Evolutionary conservation across 495 filamentous ascomycete genomes (phyloP).

Genomic region (Sphaerosporella brunnea): DNA sequence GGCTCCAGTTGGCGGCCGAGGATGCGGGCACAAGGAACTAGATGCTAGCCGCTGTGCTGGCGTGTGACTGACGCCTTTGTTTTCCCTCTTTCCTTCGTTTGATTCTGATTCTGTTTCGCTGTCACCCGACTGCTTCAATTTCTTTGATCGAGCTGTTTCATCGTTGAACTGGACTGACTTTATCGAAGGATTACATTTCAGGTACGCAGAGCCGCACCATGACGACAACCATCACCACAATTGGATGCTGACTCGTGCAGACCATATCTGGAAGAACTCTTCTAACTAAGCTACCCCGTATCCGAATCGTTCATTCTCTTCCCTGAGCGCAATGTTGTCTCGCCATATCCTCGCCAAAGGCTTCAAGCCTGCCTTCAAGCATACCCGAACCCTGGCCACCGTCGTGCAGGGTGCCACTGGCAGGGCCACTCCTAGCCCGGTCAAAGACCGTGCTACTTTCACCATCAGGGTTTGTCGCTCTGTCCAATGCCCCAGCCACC

Average conservation of each 20-base stretch:
- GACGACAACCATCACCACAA: slow-evolving; percentile 8
- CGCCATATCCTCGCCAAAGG: slow-evolving; percentile 38
- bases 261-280: slow-evolving; percentile 96
- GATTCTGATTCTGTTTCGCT: too few species aligned
- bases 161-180: background rate
- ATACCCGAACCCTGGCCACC: slow-evolving; percentile 47
- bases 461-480: slow-evolving; percentile 57
- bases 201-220: slow-evolving; percentile 34
- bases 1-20: too few species aligned
- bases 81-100: slow-evolving; percentile 12
- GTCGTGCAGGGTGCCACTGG: slow-evolving; percentile 44
- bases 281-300: slow-evolving; percentile 42
- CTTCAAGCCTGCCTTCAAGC: slow-evolving; percentile 24
- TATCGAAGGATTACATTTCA: slow-evolving; percentile 77
- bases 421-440: slow-evolving; percentile 37
- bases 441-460: slow-evolving; percentile 68
- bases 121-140: slow-evolving; percentile 11
- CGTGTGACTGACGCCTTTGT: too few species aligned
- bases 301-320: slow-evolving; percentile 13
- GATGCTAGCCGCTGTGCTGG: too few species aligned
- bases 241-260: slow-evolving; percentile 36
- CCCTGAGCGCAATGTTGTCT: slow-evolving; percentile 29
- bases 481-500: background rate
- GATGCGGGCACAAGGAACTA: too few species aligned
- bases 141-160: slow-evolving; percentile 10